phyloP scores from a whole-genome alignment of 305 asterid species.

The Vinca major region DNA sequence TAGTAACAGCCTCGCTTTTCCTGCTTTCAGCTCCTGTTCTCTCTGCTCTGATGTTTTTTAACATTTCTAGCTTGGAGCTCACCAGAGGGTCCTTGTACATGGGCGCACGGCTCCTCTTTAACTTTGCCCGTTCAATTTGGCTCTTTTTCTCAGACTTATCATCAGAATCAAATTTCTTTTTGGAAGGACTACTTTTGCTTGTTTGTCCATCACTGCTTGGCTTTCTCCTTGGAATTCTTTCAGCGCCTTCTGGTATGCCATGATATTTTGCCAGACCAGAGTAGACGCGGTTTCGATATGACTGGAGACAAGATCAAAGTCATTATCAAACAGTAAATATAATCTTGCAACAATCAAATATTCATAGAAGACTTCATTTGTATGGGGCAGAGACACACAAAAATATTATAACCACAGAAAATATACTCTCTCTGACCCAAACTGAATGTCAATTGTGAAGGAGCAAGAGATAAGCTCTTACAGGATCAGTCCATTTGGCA shows the following conservation, averaged over 20 bases:
- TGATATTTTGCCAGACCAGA: conserved; percentile 57
- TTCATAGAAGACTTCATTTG: too few species aligned
- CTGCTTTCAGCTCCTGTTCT: conserved; percentile 43
- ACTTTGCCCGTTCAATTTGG: conserved; percentile 28
- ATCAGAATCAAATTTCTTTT: conserved; percentile 28
- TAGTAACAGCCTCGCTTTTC: conserved; percentile 42
- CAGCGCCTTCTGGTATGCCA: conserved; percentile 43
- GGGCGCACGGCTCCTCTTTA: conserved; percentile 40
- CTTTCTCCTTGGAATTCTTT: conserved; percentile 53
- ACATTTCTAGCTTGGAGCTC: conserved; percentile 64
- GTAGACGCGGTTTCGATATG: conserved; percentile 49
- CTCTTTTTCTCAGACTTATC: conserved; percentile 24
- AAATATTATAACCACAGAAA: too few species aligned
- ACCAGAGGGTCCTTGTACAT: conserved; percentile 71
- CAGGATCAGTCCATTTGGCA: conserved; percentile 98
- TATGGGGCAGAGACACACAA: too few species aligned
- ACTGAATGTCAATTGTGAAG: background rate
- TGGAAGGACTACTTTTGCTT: conserved; percentile 27
- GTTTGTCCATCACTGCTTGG: conserved; percentile 35
- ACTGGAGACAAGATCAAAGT: conserved; percentile 13
- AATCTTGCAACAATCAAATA: too few species aligned
- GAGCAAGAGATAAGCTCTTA: conserved; percentile 25
- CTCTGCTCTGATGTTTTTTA: conserved; percentile 61
- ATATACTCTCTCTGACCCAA: background rate
- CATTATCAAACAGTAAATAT: background rate